Conservation (phyloP, 208 protist genomes). For the Leishmania mexicana region DNA sequence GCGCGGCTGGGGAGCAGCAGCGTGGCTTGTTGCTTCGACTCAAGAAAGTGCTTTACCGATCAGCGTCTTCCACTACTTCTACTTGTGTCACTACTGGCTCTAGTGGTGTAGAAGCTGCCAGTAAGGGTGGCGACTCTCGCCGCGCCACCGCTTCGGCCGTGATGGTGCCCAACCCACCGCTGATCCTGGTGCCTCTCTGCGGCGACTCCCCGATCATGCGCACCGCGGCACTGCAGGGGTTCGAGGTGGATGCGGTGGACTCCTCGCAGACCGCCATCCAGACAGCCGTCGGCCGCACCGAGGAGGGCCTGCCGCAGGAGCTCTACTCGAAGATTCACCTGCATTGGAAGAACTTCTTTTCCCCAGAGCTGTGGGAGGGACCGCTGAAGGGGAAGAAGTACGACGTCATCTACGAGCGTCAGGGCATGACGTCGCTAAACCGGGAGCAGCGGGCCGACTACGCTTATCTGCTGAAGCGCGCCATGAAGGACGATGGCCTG, state of each 20-base stretch:
- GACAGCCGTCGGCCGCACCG: slow-evolving; percentile 63
- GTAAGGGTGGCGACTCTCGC: background rate
- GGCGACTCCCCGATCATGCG: slow-evolving; percentile 87
- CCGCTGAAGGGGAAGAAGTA: slow-evolving; percentile 52
- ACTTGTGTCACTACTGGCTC: background rate
- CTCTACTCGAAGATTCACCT: slow-evolving; percentile 59
- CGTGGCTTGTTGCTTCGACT: slow-evolving; percentile 9
- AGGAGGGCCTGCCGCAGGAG: slow-evolving; percentile 45
- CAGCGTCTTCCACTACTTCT: background rate
- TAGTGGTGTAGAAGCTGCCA: background rate
- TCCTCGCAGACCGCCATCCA: slow-evolving; percentile 77
- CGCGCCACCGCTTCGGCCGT: background rate
- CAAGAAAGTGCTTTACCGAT: slow-evolving; percentile 5
- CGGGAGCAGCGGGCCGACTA: slow-evolving; percentile 84
- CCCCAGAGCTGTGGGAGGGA: slow-evolving; percentile 75
- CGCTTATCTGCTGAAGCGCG: slow-evolving; percentile 79
- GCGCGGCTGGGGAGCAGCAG: background rate
- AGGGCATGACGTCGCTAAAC: slow-evolving; percentile 85
- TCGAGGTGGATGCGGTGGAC: slow-evolving; percentile 87
- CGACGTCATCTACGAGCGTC: slow-evolving; percentile 90
- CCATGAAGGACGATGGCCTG: slow-evolving; percentile 81
- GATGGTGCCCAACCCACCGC: slow-evolving; percentile 20
- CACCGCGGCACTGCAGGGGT: slow-evolving; percentile 68
- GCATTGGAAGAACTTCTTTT: slow-evolving; percentile 82
- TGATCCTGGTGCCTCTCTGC: slow-evolving; percentile 86